Evolutionary conservation across 352 stramenopile genomes (phyloP).

Genomic region (Elongisporangium senticosum): DNA sequence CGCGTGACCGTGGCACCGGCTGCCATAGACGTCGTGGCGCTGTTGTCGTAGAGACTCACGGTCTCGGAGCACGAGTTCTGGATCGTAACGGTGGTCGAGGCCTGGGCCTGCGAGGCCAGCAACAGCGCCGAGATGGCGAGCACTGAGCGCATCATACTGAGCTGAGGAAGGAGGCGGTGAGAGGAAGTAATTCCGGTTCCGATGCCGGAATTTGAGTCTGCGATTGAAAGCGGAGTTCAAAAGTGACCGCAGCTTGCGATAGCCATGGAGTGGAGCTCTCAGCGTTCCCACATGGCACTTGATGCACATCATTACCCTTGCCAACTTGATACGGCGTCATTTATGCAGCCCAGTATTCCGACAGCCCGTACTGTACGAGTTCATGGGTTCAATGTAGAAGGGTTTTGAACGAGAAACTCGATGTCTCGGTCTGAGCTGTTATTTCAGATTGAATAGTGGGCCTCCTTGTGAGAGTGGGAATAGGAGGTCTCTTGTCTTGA

Average conservation of each 20-base stretch:
- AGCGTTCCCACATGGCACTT: not conserved
- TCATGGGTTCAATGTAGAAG: not conserved
- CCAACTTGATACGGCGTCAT: not conserved
- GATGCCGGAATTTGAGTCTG: not conserved
- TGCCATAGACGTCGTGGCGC: slow-evolving; percentile 24
- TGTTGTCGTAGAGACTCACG: slow-evolving; percentile 60
- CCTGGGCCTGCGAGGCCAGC: slow-evolving; percentile 4
- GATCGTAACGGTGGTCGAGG: slow-evolving; percentile 32
- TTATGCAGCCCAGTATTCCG: not conserved
- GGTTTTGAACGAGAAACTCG: not conserved
- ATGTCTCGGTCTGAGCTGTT: not conserved
- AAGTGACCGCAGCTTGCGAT: not conserved
- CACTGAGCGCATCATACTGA: not conserved
- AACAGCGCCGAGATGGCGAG: slow-evolving; percentile 1
- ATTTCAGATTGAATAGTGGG: too few relatives aligned
- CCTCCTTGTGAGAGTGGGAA: not conserved
- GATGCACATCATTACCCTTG: not conserved
- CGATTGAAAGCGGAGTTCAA: slow-evolving; percentile 1
- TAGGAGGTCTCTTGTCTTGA: not conserved
- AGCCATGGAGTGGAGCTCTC: not conserved
- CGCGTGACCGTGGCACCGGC: slow-evolving; percentile 31
- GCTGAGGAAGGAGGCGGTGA: not conserved
- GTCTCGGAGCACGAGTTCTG: slow-evolving; percentile 39
- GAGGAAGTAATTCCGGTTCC: not conserved
- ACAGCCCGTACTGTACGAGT: not conserved